Evolutionary conservation across 2,329 filamentous ascomycete genomes (phyloP).

Genomic region (Aspergillus udagawae): DNA sequence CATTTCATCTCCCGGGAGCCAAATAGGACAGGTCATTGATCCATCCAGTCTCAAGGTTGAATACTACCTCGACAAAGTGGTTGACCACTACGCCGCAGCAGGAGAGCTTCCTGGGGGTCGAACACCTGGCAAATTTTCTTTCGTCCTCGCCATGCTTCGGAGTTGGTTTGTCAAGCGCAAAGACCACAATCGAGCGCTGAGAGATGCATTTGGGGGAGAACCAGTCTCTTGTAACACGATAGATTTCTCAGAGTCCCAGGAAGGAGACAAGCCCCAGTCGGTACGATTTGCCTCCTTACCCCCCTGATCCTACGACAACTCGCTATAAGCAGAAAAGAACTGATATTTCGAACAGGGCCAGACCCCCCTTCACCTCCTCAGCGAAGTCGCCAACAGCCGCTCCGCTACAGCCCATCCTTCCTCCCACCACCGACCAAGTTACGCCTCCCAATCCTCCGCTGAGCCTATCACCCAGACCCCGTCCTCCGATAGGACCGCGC

Average conservation of each 20-base stretch:
- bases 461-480: constrained; percentile 9
- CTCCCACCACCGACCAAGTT: constrained; percentile 2
- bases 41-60: constrained; percentile 63
- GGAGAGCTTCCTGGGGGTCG: constrained; percentile 62
- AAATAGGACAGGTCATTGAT: constrained; percentile 66
- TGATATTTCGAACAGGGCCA: constrained; percentile 9
- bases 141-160: constrained; percentile 66
- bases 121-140: constrained; percentile 65
- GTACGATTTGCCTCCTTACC: background rate
- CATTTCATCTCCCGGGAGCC: constrained; percentile 59
- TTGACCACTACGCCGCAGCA: constrained; percentile 62
- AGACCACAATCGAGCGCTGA: constrained; percentile 25
- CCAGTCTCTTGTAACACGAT: background rate
- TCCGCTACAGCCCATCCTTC: constrained; percentile 3
- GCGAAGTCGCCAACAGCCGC: constrained; percentile 34
- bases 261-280: background rate
- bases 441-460: constrained; percentile 9
- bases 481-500: constrained; percentile 1
- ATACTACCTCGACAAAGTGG: constrained; percentile 65
- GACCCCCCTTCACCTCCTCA: constrained; percentile 36
- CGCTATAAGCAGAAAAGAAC: constrained; percentile 1
- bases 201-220: constrained; percentile 18
- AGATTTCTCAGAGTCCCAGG: background rate
- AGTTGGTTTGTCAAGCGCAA: constrained; percentile 61
- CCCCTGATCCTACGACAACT: background rate